phyloP scores from a whole-genome alignment of 140 eudicot genomes.

The Ambrosia hybrid region DNA sequence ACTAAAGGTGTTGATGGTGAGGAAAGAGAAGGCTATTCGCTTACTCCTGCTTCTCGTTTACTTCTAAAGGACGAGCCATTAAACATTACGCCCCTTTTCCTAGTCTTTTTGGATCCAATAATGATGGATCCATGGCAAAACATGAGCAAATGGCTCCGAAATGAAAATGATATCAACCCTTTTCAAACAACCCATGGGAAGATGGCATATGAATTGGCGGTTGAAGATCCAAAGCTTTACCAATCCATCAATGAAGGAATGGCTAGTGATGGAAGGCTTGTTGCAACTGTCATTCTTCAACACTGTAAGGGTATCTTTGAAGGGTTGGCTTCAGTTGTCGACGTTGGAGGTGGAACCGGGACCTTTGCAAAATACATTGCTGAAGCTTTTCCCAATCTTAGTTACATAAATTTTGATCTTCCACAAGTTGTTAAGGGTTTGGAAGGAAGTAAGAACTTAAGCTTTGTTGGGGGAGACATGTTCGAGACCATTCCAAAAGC shows the following conservation, averaged over 20 bases:
- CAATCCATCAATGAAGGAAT: conserved; percentile 40
- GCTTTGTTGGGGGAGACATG: no score
- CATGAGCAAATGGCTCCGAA: conserved; percentile 39
- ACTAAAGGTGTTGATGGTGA: background rate
- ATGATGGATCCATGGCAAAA: no score
- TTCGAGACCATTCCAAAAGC: conserved; percentile 16
- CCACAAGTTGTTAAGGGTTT: conserved; percentile 42
- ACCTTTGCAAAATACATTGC: no score
- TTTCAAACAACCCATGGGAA: conserved; percentile 30
- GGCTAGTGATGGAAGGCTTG: conserved; percentile 51
- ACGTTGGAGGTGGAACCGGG: no score
- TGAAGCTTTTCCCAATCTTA: conserved; percentile 27
- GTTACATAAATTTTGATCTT: conserved; percentile 33
- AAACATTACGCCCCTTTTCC: conserved; percentile 19
- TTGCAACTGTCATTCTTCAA: conserved; percentile 15
- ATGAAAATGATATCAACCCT: conserved; percentile 1
- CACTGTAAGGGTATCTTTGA: conserved; percentile 28
- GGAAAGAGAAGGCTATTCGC: conserved; percentile 33
- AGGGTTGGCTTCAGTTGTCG: conserved; percentile 41
- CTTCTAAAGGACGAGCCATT: conserved; percentile 37
- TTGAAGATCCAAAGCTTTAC: conserved; percentile 12
- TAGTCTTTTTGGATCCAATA: conserved; percentile 29
- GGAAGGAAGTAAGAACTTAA: background rate
- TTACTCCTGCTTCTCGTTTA: conserved; percentile 36
- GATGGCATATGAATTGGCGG: conserved; percentile 25